phyloP scores from a whole-genome alignment of 1,139 yeast genomes.

The Casaregolazyma lundiana region DNA sequence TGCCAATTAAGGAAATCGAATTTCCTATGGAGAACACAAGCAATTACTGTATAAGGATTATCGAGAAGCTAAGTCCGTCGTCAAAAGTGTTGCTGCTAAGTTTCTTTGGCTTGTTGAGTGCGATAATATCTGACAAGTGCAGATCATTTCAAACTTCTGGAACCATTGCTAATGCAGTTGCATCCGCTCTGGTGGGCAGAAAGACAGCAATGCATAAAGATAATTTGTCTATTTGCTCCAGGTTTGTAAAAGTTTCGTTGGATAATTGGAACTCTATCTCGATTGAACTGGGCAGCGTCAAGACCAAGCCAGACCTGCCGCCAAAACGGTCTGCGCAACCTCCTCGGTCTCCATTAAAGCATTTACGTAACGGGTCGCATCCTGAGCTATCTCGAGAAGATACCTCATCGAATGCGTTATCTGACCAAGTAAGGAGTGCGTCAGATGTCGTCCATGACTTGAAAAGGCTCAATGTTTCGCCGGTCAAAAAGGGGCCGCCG shows the following conservation, averaged over 20 bases:
- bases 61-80: conserved; percentile 20
- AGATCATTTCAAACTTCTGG: conserved; percentile 22
- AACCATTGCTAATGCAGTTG: conserved; percentile 29
- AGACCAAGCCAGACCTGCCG: neutral
- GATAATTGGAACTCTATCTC: conserved; percentile 28
- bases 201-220: conserved; percentile 21
- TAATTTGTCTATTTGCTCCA: conserved; percentile 23
- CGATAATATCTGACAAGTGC: conserved; percentile 16
- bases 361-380: conserved; percentile 15
- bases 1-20: conserved; percentile 26
- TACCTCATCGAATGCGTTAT: neutral
- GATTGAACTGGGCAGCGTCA: neutral
- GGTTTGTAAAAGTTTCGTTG: conserved; percentile 27
- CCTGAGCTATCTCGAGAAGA: conserved; percentile 14
- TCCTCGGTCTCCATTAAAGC: conserved; percentile 7
- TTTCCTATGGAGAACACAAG: conserved; percentile 30
- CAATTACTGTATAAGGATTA: conserved; percentile 24
- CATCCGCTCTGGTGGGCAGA: conserved; percentile 33
- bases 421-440: neutral
- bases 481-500: neutral
- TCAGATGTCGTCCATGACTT: neutral
- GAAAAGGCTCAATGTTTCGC: conserved; percentile 3
- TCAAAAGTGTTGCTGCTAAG: conserved; percentile 23
- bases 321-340: neutral
- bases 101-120: conserved; percentile 20